phyloP scores from a whole-genome alignment of 768 basidiomycete genomes.

The Pleurotus tuoliensis region DNA sequence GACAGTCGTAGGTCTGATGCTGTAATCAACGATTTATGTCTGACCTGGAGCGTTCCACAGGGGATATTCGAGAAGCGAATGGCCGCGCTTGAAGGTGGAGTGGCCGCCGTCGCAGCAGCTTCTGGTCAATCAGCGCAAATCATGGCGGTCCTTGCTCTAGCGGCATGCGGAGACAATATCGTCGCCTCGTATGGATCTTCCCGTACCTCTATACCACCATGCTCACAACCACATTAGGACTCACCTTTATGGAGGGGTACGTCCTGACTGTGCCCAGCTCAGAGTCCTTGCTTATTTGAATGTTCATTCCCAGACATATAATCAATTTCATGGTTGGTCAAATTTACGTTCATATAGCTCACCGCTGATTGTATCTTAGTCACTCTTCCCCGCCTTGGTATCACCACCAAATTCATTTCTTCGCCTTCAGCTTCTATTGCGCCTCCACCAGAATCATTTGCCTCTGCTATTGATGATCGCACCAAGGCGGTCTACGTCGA shows the following conservation, averaged over 20 bases:
- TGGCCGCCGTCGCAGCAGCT: conserved; percentile 52
- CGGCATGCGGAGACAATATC: conserved; percentile 59
- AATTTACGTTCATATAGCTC: too few relatives aligned
- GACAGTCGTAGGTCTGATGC: too few relatives aligned
- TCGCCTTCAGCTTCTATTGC: conserved; percentile 9
- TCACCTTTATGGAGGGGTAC: conserved; percentile 58
- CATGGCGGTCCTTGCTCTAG: conserved; percentile 51
- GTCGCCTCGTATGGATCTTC: conserved; percentile 55
- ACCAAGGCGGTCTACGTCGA: conserved; percentile 61
- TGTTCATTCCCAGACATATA: too few relatives aligned
- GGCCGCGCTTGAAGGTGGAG: conserved; percentile 60
- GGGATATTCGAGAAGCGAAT: too few relatives aligned
- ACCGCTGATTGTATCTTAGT: too few relatives aligned
- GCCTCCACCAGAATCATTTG: conserved; percentile 26
- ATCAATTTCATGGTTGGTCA: too few relatives aligned
- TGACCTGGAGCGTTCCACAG: too few relatives aligned
- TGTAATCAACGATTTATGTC: too few relatives aligned
- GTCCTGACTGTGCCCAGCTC: too few relatives aligned
- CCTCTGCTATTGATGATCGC: conserved; percentile 54
- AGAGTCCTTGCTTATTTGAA: too few relatives aligned
- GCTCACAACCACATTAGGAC: too few relatives aligned
- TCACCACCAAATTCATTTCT: conserved; percentile 50
- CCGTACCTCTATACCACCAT: too few relatives aligned
- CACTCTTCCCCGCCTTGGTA: conserved; percentile 36
- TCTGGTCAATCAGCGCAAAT: conserved; percentile 65